Evolutionary conservation across 2,329 filamentous ascomycete species (phyloP), one percentile per base, ranked within the genome.

Genomic region (Fusarium bulbicola): DNA sequence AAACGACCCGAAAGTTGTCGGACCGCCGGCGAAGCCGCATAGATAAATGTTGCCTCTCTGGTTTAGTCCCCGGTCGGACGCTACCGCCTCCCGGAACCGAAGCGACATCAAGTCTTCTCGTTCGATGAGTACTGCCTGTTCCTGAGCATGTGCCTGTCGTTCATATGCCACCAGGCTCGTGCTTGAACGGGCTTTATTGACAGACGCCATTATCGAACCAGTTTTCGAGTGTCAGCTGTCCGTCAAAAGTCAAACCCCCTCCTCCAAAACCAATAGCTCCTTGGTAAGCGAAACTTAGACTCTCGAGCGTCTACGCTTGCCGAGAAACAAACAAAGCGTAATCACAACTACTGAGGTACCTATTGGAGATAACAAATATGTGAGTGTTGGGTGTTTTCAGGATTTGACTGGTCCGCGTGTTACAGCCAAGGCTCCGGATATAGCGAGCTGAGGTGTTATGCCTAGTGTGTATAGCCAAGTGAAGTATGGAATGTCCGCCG

Each of bases 1-100:
- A 61, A 40, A 52, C 28, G 37, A 72, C 57, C 72, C 72, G 68
- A 74, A 74, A 58, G 49, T 68, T 56, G 37, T 74, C 72, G 68
- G 72, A 65, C 54, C 39, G 40, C 47, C 64, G 61, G 40, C 47
- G 49, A 59, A 60, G 28, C 61, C 50, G 45, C 46, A 34, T 53
- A 45, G 30, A 56, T 32, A 28, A 28, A 47, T 28, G 24, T n/a
- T 54, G 39, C 21, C 39, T 42, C 28, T 42, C 26, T 67, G 64
- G 21, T 62, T 39, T 52, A 59, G 45, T 65, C 47, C 39, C 47
- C 40, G 57, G 42, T 52, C 65, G 50, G 63, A 52, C 59, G 47
- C 62, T 52, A 46, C 54, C 61, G 50, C 63, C 58, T 66, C 63
- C 66, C 54, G 58, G 52, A 62, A 71, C 61, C 59, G 50, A 73